Base-by-base conservation (phyloP, 768 basidiomycete species). In the Filobasidium floriforme region DNA sequence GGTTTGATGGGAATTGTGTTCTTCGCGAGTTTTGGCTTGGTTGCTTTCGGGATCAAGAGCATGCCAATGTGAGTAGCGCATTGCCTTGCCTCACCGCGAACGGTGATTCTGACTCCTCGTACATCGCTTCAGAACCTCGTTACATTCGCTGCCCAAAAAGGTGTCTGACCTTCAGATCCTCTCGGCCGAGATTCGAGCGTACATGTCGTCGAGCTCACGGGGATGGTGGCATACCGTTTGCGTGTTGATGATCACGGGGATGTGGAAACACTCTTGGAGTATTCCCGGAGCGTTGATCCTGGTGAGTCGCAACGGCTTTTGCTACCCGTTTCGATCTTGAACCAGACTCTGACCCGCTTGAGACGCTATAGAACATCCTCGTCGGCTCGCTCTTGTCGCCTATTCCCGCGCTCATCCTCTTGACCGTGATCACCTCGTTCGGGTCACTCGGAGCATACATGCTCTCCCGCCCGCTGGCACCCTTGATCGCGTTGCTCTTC, bases 221-320 rank as follows among this genome's bases (percentile, higher is more conserved):
- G 76, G 77, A 2, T 78, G 74, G 73, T 78, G 73, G 71, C 93
- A 94, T 79, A 89, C 94, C 62, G 77, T 93, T 51, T 85, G 83
- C 28, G 90, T 92, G 60, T 83, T 97, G 72, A 86, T 88, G 44
- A 82, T 92, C 15, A 87, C 88, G 19, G 89, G 90, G 4, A 81
- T 91, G 32, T 97, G 92, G 91, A 96, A 92, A 79, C 93, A 97
- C 77, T 91, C 92, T 3, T 97, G 92, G 93, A 92, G 90, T 67
- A 85, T 97, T 66, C 93, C 93, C 10, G 93, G 93, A 7, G 92
- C 90, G 70, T 91, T 94, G 59, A 83, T 94, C 59, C 87, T 92
- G 44, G 74, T 76, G 52, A 68, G 75, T 70, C 65, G 87, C 49
- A 59, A 52, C 41, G n/a, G n/a, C n/a, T n/a, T n/a, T n/a, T n/a